phyloP scores from a whole-genome alignment of 148 eudicot genomes.

The Chenopodium formosanum region DNA sequence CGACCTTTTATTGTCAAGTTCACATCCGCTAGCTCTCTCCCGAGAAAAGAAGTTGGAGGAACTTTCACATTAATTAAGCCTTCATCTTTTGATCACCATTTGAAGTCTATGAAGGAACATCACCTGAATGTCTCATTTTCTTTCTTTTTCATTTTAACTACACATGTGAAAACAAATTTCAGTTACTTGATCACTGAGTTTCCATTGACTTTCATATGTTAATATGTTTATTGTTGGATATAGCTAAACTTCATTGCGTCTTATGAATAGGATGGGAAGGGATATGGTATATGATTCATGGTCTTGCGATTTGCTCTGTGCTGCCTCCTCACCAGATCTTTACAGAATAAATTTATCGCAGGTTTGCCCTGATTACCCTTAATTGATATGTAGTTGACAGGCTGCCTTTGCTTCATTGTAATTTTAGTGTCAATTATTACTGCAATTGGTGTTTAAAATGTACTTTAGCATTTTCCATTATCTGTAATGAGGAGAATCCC shows the following conservation, averaged over 20 bases:
- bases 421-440: background rate
- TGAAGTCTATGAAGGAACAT: background rate
- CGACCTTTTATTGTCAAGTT: background rate
- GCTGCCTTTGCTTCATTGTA: background rate
- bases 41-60: background rate
- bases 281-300: slow-evolving; percentile 78
- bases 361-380: slow-evolving; percentile 41
- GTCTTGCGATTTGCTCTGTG: slow-evolving; percentile 95
- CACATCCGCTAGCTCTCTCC: background rate
- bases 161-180: background rate
- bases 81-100: background rate
- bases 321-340: slow-evolving; percentile 96
- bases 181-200: slow-evolving; percentile 3
- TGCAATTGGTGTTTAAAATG: background rate
- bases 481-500: background rate
- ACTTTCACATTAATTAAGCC: background rate
- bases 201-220: background rate
- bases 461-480: background rate
- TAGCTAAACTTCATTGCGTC: slow-evolving; percentile 9
- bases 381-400: background rate
- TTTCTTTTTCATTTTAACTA: background rate
- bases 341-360: slow-evolving; percentile 90
- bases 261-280: slow-evolving; percentile 80
- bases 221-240: background rate
- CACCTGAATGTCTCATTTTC: background rate